phyloP scores from a whole-genome alignment of 1,284 basidiomycete genomes.

The Ustilago nuda region DNA sequence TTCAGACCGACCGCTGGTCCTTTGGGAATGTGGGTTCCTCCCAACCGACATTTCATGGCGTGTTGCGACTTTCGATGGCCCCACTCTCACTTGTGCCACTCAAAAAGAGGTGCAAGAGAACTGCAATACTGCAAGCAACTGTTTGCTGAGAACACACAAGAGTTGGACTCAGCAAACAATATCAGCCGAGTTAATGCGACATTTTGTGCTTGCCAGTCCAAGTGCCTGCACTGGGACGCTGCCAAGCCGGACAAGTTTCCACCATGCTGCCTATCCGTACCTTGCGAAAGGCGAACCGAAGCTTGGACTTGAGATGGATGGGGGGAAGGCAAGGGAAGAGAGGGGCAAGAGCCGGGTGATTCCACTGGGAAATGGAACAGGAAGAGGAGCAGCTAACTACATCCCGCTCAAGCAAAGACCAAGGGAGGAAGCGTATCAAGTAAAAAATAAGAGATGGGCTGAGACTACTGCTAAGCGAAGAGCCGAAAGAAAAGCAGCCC shows the following conservation, averaged over 20 bases:
- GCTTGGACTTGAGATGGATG: background rate
- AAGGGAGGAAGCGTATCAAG: constrained; percentile 35
- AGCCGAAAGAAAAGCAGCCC: constrained; percentile 18
- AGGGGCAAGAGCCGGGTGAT: constrained; percentile 10
- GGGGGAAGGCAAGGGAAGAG: background rate
- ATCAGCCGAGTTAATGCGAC: constrained; percentile 52
- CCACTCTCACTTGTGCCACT: constrained; percentile 18
- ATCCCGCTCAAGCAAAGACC: constrained; percentile 14
- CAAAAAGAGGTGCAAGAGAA: background rate
- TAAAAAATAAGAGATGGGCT: constrained; percentile 43
- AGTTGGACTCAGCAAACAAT: constrained; percentile 57
- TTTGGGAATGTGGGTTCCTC: constrained; percentile 89
- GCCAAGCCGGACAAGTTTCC: constrained; percentile 16
- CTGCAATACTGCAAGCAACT: constrained; percentile 13
- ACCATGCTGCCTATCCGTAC: constrained; percentile 21
- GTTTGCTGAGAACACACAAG: constrained; percentile 39
- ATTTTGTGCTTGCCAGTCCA: constrained; percentile 57
- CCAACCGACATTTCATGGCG: constrained; percentile 80
- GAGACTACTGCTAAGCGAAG: constrained; percentile 26
- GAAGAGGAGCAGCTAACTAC: constrained; percentile 31
- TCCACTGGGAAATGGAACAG: constrained; percentile 40
- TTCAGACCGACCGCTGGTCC: constrained; percentile 85
- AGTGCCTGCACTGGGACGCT: constrained; percentile 14
- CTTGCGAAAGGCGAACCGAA: background rate
- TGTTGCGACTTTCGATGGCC: constrained; percentile 73